Evolutionary conservation across 2,329 filamentous ascomycete genomes (phyloP).

Genomic region (Pseudohalonectria lignicola): DNA sequence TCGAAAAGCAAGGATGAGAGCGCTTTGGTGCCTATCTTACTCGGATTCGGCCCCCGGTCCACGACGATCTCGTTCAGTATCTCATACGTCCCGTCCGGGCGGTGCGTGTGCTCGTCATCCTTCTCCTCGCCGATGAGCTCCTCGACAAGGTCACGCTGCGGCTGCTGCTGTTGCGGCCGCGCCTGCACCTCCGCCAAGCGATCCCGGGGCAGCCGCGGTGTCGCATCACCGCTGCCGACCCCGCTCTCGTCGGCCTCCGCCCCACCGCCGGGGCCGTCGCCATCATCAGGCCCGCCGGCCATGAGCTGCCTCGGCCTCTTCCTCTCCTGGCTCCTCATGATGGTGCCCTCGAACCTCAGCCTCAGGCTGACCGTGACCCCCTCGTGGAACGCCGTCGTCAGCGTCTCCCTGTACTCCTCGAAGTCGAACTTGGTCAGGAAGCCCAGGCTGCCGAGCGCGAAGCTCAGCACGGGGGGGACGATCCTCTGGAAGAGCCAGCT

Average conservation of each 20-base stretch:
- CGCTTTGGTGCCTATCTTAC: too few species aligned
- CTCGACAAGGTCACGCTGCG: conserved; percentile 64
- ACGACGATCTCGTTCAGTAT: conserved; percentile 97
- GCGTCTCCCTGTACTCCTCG: conserved; percentile 55
- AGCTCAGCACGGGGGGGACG: conserved; percentile 86
- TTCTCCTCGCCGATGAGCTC: conserved; percentile 81
- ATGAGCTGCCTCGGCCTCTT: conserved; percentile 16
- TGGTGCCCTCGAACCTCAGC: conserved; percentile 81
- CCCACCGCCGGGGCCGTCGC: conserved; percentile 8
- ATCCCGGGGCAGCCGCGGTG: conserved; percentile 10
- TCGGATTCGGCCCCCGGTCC: conserved; percentile 86
- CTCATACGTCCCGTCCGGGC: conserved; percentile 72
- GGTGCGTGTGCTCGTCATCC: conserved; percentile 76
- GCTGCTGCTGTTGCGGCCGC: conserved; percentile 22
- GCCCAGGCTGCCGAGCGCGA: conserved; percentile 81
- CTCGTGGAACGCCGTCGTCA: conserved; percentile 63
- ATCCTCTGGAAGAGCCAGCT: conserved; percentile 96
- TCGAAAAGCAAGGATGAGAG: too few species aligned
- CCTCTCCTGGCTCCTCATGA: conserved; percentile 66
- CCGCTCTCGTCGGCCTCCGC: conserved; percentile 3
- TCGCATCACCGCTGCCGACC: conserved; percentile 5
- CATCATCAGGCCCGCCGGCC: conserved; percentile 10
- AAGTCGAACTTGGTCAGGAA: conserved; percentile 98
- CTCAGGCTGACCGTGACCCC: conserved; percentile 84
- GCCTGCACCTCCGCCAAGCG: conserved; percentile 28